Evolutionary conservation across 768 basidiomycete genomes (phyloP).

Genomic region (Pleurotus ostreatus): DNA sequence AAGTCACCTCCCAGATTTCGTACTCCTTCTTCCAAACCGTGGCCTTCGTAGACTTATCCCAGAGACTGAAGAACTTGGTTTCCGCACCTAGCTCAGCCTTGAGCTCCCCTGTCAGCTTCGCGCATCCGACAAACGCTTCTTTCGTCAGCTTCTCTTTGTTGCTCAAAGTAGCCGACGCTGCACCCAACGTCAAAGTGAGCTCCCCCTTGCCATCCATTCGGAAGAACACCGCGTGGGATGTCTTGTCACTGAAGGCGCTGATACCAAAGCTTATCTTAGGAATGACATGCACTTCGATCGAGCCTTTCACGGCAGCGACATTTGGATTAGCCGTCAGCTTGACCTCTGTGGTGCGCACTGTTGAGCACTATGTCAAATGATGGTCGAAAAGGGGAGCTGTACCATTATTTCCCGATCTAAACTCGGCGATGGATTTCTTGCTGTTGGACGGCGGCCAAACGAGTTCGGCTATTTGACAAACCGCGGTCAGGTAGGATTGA

Average conservation of each 20-base stretch:
- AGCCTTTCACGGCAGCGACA: slow-evolving; percentile 3
- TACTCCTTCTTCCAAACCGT: slow-evolving; percentile 6
- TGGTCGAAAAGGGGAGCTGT: not conserved
- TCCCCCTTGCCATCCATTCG: slow-evolving; percentile 7
- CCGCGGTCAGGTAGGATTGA: no score
- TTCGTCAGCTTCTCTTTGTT: slow-evolving; percentile 2
- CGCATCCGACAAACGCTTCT: slow-evolving; percentile 7
- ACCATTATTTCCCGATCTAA: slow-evolving; percentile 5
- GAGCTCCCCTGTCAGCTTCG: slow-evolving; percentile 5
- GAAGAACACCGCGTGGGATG: not conserved
- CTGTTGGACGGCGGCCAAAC: slow-evolving; percentile 4
- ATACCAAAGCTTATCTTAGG: slow-evolving; percentile 5
- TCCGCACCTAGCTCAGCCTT: slow-evolving; percentile 4
- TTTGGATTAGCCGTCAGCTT: slow-evolving; percentile 6
- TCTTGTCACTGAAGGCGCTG: not conserved
- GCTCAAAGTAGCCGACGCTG: not conserved
- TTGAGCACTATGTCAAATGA: not conserved
- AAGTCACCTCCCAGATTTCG: slow-evolving; percentile 2
- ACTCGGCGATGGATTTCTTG: slow-evolving; percentile 3
- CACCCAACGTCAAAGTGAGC: slow-evolving; percentile 1
- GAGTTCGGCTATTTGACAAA: slow-evolving; percentile 1
- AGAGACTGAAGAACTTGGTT: slow-evolving; percentile 1
- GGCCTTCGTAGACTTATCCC: slow-evolving; percentile 6
- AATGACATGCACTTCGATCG: slow-evolving; percentile 3
- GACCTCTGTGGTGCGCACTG: not conserved